Conservation (phyloP, 805 yeast genomes). For the Saturnispora sanitii region DNA sequence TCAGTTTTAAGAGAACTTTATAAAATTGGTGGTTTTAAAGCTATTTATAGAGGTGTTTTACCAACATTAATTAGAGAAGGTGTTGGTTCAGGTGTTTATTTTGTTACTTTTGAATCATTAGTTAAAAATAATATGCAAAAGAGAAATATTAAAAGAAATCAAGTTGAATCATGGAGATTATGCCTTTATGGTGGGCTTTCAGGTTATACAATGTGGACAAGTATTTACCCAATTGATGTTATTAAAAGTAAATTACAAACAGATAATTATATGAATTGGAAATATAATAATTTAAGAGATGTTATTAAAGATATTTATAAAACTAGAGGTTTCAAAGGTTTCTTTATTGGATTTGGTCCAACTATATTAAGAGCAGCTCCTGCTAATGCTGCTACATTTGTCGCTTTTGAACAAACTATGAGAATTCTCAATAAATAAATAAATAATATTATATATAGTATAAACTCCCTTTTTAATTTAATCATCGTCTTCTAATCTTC, state of each 20-base stretch:
- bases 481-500: slow-evolving; percentile 58
- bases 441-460: not conserved
- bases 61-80: slow-evolving; percentile 83
- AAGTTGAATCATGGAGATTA: slow-evolving; percentile 79
- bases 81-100: slow-evolving; percentile 82
- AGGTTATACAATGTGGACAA: slow-evolving; percentile 83
- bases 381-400: slow-evolving; percentile 94
- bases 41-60: slow-evolving; percentile 63
- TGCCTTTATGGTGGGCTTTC: slow-evolving; percentile 85
- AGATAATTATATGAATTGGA: slow-evolving; percentile 51
- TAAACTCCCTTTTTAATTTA: not conserved
- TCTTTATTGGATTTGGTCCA: slow-evolving; percentile 86
- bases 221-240: slow-evolving; percentile 82
- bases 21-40: slow-evolving; percentile 38
- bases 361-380: slow-evolving; percentile 96
- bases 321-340: slow-evolving; percentile 62
- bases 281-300: slow-evolving; percentile 45
- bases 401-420: slow-evolving; percentile 86
- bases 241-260: slow-evolving; percentile 84
- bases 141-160: slow-evolving; percentile 43
- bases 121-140: slow-evolving; percentile 53
- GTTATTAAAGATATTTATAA: slow-evolving; percentile 47
- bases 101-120: slow-evolving; percentile 83
- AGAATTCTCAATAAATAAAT: slow-evolving; percentile 37
- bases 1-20: slow-evolving; percentile 57